Conservation (phyloP, 805 yeast species). For the Cephaloascus fragrans region DNA sequence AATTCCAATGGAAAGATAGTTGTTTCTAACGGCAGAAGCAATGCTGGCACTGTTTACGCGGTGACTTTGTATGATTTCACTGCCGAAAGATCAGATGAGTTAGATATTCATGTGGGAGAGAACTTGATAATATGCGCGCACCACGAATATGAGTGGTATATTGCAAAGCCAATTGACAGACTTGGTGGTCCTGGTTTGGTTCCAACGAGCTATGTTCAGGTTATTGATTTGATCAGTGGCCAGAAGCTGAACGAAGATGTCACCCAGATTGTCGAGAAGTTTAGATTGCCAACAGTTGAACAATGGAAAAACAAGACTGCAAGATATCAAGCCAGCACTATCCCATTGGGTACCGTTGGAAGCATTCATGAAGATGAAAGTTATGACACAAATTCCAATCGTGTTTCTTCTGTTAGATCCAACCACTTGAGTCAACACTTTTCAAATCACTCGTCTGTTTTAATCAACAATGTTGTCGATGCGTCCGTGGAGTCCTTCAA, state of each 20-base stretch:
- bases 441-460: not conserved
- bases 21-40: not conserved
- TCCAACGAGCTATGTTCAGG: constrained; percentile 82
- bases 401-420: too few species aligned
- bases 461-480: constrained; percentile 28
- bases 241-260: constrained; percentile 39
- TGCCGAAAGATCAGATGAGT: constrained; percentile 80
- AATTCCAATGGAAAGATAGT: not conserved
- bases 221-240: constrained; percentile 67
- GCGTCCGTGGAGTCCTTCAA: constrained; percentile 76
- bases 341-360: constrained; percentile 44
- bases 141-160: constrained; percentile 94
- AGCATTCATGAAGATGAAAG: constrained; percentile 1
- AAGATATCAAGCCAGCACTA: constrained; percentile 83
- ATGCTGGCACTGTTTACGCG: constrained; percentile 56
- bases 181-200: constrained; percentile 96
- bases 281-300: constrained; percentile 82
- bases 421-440: not conserved
- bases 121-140: constrained; percentile 91
- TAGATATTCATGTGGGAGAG: constrained; percentile 79
- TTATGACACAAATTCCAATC: constrained; percentile 2
- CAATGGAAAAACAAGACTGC: constrained; percentile 93
- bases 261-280: constrained; percentile 43
- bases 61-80: constrained; percentile 76
- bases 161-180: constrained; percentile 91